Conservation (phyloP, 2,329 filamentous ascomycete species). For the Fusarium coicis region DNA sequence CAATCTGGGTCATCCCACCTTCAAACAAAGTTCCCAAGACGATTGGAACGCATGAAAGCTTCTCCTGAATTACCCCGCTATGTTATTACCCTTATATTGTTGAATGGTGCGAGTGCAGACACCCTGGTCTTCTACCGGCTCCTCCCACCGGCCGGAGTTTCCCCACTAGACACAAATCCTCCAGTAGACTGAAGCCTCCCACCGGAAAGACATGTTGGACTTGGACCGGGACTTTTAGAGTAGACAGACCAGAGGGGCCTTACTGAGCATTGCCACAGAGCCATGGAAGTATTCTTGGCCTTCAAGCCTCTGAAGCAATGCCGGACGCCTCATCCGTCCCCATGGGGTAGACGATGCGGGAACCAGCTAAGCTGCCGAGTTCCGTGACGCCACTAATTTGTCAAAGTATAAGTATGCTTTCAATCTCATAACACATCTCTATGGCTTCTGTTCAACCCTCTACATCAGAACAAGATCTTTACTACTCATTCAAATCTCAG, state of each 20-base stretch:
- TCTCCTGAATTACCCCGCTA: neutral
- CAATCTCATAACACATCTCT: neutral
- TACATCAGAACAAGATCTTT: rapidly evolving
- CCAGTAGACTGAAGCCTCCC: neutral
- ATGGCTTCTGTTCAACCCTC: neutral
- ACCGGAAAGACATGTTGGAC: neutral
- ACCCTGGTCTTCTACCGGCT: neutral
- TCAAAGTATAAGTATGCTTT: neutral
- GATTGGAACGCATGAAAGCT: neutral
- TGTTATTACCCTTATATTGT: neutral
- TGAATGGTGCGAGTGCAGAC: neutral
- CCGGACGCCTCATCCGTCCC: neutral
- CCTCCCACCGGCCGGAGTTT: neutral
- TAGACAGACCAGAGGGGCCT: neutral
- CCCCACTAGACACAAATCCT: neutral
- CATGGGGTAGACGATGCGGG: neutral
- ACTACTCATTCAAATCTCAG: neutral
- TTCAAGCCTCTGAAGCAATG: neutral
- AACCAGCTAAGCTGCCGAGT: neutral
- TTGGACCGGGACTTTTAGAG: neutral
- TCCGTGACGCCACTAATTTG: neutral
- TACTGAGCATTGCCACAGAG: neutral
- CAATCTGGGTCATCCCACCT: neutral
- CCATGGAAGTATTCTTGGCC: neutral
- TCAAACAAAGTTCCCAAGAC: neutral